Percentiles rank a stretch among this genome's conserved stretches.
These are phyloP conservation scores for Aspergillus quadrilineatus DNA, from an alignment of 2,329 filamentous ascomycete genomes.

Conservation along the genomic window DNA sequence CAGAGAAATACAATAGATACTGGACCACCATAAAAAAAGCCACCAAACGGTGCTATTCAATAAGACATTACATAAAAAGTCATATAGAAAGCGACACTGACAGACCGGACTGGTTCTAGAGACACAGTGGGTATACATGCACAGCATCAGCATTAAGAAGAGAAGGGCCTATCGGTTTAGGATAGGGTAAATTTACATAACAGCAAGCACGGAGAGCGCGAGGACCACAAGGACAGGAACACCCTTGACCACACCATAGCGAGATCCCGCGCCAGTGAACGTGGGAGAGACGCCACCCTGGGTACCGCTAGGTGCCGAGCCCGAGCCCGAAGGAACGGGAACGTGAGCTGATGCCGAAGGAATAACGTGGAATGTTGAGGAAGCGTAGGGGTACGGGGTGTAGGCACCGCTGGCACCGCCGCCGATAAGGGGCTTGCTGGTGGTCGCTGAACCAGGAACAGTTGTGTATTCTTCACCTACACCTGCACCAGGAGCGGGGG, in stretches of 20 bases:
- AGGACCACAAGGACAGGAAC: conserved; percentile 9
- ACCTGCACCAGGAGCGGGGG: background rate
- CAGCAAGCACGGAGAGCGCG: conserved; percentile 15
- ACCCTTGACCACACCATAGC: conserved; percentile 14
- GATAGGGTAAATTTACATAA: conserved; percentile 14
- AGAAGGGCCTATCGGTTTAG: background rate
- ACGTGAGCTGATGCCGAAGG: conserved; percentile 9
- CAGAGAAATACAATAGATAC: background rate
- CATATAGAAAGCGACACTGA: conserved; percentile 1
- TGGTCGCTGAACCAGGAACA: background rate
- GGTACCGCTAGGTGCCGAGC: conserved; percentile 19
- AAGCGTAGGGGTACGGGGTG: conserved; percentile 6
- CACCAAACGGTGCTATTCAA: background rate
- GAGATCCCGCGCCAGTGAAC: conserved; percentile 23
- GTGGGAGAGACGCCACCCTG: conserved; percentile 18
- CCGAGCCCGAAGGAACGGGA: background rate
- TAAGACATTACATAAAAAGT: background rate
- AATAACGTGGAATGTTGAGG: conserved; percentile 18
- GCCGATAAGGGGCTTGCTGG: conserved; percentile 11
- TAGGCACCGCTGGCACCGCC: background rate
- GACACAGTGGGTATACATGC: background rate
- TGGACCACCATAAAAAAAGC: background rate
- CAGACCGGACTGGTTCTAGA: background rate
- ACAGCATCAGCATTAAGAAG: conserved; percentile 1
- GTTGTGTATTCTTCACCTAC: background rate